phyloP scores from a whole-genome alignment of 2,329 filamentous ascomycete species.

The Colletotrichum noveboracense region DNA sequence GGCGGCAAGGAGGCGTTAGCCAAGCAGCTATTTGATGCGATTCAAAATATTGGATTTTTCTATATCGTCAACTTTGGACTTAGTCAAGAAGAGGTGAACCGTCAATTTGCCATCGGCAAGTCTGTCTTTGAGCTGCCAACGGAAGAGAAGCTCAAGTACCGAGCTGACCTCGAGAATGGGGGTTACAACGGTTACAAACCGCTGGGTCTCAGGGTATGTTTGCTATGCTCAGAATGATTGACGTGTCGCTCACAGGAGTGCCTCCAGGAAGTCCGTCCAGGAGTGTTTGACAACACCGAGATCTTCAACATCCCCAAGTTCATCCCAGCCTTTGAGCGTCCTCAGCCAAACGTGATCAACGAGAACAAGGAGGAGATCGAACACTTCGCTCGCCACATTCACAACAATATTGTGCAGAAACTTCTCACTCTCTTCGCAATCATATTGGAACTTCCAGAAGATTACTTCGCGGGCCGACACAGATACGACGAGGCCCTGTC shows the following conservation, averaged over 20 bases:
- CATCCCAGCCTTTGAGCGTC: slow-evolving; percentile 34
- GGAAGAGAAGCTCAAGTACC: slow-evolving; percentile 65
- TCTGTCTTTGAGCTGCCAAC: slow-evolving; percentile 61
- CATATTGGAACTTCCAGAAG: slow-evolving; percentile 61
- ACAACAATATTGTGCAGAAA: slow-evolving; percentile 35
- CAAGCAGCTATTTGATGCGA: slow-evolving; percentile 59
- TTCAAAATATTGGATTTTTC: slow-evolving; percentile 61
- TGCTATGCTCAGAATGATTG: not conserved
- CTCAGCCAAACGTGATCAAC: slow-evolving; percentile 37
- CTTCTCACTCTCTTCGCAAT: slow-evolving; percentile 45
- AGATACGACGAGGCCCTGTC: slow-evolving; percentile 54
- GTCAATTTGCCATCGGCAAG: slow-evolving; percentile 66
- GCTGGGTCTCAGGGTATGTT: slow-evolving; percentile 39
- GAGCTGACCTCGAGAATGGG: slow-evolving; percentile 52
- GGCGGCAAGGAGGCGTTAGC: slow-evolving; percentile 60
- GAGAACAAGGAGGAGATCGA: slow-evolving; percentile 36
- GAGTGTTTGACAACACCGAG: slow-evolving; percentile 41
- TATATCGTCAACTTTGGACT: slow-evolving; percentile 68
- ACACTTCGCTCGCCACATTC: slow-evolving; percentile 38
- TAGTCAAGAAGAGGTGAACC: slow-evolving; percentile 63
- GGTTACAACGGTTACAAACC: slow-evolving; percentile 64
- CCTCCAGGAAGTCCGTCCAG: slow-evolving; percentile 32
- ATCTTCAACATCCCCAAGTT: slow-evolving; percentile 48
- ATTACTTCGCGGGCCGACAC: slow-evolving; percentile 59
- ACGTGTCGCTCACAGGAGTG: not conserved